Percentiles rank a stretch among this genome's conserved stretches.
Evolutionary conservation across 164 flowering plant species (phyloP).

Genomic region (Tetracentron sinense): DNA sequence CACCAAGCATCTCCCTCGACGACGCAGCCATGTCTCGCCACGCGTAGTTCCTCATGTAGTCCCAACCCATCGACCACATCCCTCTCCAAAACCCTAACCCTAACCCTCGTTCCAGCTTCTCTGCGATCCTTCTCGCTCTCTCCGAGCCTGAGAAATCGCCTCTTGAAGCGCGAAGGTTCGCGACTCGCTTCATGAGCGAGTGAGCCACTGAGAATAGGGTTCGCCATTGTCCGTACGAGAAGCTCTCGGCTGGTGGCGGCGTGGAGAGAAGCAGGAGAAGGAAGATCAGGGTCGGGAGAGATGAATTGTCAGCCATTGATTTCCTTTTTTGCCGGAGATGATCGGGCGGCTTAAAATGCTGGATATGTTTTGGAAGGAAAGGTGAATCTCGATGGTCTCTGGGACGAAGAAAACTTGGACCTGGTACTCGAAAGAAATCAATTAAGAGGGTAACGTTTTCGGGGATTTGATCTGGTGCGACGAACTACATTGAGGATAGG

Average conservation of each 20-base stretch:
- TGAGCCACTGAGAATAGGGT: constrained; percentile 18
- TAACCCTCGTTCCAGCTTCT: constrained; percentile 31
- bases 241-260: not conserved
- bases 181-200: constrained; percentile 56
- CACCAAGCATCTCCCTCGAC: constrained; percentile 28
- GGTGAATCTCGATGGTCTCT: too few species aligned
- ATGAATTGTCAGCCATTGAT: not conserved
- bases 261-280: constrained; percentile 7
- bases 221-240: constrained; percentile 1
- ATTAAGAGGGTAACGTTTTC: too few species aligned
- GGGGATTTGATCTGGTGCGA: too few species aligned
- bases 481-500: too few species aligned
- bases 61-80: constrained; percentile 46
- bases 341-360: not conserved
- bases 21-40: constrained; percentile 41
- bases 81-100: constrained; percentile 37
- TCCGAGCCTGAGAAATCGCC: constrained; percentile 47
- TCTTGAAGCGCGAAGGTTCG: constrained; percentile 49
- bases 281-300: not conserved
- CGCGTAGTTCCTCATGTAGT: constrained; percentile 51
- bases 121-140: constrained; percentile 44
- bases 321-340: not conserved
- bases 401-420: too few species aligned
- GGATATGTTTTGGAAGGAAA: too few species aligned
- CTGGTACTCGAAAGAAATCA: too few species aligned